Percentiles rank a stretch among this genome's conserved stretches.
Conservation (phyloP, 306 rosid species). For the Fragaria nilgerrensis region DNA sequence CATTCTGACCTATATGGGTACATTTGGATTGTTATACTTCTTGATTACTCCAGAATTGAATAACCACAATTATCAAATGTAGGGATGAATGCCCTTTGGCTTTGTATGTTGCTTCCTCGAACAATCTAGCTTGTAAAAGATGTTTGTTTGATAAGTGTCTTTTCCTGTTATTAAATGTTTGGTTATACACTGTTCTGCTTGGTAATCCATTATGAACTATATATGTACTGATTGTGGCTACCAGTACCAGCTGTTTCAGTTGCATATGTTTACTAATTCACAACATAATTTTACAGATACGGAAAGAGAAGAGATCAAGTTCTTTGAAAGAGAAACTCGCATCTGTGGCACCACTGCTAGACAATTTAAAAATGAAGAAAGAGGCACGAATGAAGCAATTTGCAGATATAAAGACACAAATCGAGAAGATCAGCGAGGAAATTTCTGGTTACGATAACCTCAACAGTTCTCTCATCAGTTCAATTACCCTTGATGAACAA, state of each 20-base stretch:
- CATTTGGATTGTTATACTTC: neutral
- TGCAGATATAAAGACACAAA: constrained; percentile 62
- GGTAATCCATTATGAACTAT: neutral
- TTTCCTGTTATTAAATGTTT: neutral
- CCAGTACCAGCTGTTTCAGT: neutral
- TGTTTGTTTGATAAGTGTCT: neutral
- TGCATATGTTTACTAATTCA: neutral
- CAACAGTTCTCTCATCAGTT: constrained; percentile 29
- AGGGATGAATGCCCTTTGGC: neutral
- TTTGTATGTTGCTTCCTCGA: neutral
- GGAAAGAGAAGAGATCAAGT: constrained; percentile 59
- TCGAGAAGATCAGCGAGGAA: constrained; percentile 83
- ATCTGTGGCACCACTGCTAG: constrained; percentile 77
- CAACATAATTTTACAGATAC: constrained; percentile 44
- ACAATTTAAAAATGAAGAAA: constrained; percentile 67
- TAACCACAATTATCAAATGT: neutral
- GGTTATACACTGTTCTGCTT: neutral
- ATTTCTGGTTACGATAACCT: constrained; percentile 59
- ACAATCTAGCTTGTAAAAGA: neutral
- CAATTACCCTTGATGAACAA: constrained; percentile 50
- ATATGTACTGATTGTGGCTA: neutral
- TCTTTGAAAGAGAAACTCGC: constrained; percentile 88
- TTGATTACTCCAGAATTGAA: neutral
- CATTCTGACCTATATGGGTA: neutral
- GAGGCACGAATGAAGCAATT: constrained; percentile 86